phyloP scores from a whole-genome alignment of 768 basidiomycete species.

The Suillus spraguei region DNA sequence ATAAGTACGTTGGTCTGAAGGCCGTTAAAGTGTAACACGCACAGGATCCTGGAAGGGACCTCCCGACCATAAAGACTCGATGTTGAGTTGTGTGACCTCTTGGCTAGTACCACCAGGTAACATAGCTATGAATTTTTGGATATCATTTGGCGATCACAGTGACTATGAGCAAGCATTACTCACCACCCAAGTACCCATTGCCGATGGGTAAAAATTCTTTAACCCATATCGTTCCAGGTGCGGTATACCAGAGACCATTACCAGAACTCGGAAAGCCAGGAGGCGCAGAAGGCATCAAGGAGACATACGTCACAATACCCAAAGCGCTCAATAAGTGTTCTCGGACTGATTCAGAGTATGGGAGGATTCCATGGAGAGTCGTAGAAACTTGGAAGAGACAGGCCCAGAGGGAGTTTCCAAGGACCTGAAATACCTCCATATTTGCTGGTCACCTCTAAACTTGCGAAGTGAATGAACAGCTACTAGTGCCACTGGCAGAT shows the following conservation, averaged over 20 bases:
- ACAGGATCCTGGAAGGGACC: slow-evolving; percentile 72
- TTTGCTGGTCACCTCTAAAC: slow-evolving; percentile 1
- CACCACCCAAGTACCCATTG: slow-evolving; percentile 72
- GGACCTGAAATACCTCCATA: slow-evolving; percentile 27
- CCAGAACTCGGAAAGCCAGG: slow-evolving; percentile 66
- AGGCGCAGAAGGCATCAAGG: slow-evolving; percentile 29
- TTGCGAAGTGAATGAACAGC: background rate
- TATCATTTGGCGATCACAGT: slow-evolving; percentile 3
- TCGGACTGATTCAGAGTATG: slow-evolving; percentile 20
- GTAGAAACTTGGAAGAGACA: slow-evolving; percentile 15
- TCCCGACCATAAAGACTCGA: slow-evolving; percentile 78
- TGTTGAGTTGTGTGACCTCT: slow-evolving; percentile 69
- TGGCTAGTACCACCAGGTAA: slow-evolving; percentile 60
- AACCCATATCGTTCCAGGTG: slow-evolving; percentile 56
- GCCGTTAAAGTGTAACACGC: slow-evolving; percentile 19
- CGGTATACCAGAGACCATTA: slow-evolving; percentile 75
- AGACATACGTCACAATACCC: slow-evolving; percentile 21
- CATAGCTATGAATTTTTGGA: slow-evolving; percentile 48
- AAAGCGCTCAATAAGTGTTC: slow-evolving; percentile 25
- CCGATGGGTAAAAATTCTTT: slow-evolving; percentile 69
- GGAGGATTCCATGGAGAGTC: slow-evolving; percentile 21
- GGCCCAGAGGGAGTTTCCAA: slow-evolving; percentile 23
- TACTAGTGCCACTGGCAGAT: too few relatives aligned
- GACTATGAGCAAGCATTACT: slow-evolving; percentile 13
- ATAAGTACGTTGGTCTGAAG: background rate